Conservation (phyloP, 768 basidiomycete species). For the Kwoniella europaea region DNA sequence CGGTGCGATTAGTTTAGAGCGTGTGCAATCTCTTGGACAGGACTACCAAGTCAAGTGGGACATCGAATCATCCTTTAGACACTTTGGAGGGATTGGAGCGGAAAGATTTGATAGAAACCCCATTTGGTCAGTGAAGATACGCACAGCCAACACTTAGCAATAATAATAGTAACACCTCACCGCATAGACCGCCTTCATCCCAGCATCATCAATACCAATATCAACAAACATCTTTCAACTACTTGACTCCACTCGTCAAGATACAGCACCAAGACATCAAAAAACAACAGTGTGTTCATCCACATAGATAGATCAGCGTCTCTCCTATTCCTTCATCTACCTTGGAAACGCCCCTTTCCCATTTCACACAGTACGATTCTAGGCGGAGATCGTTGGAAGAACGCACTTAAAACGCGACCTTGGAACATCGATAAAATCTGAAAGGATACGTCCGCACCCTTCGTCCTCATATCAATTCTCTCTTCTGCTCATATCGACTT, state of each 20-base stretch:
- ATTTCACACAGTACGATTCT: not conserved
- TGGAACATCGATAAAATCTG: not conserved
- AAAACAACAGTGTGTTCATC: not conserved
- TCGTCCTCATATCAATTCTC: not conserved
- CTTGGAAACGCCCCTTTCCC: not conserved
- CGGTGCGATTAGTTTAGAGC: not conserved
- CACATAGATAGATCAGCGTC: conserved; percentile 1
- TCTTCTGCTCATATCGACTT: not conserved
- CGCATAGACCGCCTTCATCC: not conserved
- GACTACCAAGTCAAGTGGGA: not conserved
- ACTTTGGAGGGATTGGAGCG: not conserved
- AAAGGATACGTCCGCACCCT: not conserved
- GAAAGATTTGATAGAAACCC: not conserved
- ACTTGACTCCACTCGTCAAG: not conserved
- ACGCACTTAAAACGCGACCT: not conserved
- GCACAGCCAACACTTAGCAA: not conserved
- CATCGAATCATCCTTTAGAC: not conserved
- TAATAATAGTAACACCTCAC: not conserved
- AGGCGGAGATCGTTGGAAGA: not conserved
- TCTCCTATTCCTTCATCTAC: not conserved
- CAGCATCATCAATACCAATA: not conserved
- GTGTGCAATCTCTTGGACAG: not conserved
- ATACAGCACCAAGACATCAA: not conserved
- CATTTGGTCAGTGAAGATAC: not conserved
- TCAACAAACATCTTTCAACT: not conserved